Conservation (phyloP, 1,284 basidiomycete species). For the Malassezia yamatoensis region DNA sequence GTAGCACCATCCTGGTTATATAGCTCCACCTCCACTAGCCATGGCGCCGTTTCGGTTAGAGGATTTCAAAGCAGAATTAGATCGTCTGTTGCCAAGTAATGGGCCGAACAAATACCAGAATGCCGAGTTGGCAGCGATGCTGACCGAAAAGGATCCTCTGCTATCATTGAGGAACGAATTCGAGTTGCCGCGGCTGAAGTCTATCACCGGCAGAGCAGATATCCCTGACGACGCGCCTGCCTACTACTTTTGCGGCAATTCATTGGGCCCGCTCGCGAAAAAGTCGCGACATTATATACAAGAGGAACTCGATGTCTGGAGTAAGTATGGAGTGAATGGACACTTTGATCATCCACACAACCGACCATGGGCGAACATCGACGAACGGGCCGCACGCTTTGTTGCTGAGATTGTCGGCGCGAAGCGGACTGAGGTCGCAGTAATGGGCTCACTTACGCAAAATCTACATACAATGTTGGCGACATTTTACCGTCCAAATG, state of each 20-base stretch:
- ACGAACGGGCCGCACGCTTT: constrained; percentile 63
- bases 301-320: constrained; percentile 84
- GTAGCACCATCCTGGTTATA: constrained; percentile 33
- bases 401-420: constrained; percentile 79
- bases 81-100: background rate
- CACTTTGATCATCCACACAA: constrained; percentile 79
- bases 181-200: constrained; percentile 26
- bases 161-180: constrained; percentile 24
- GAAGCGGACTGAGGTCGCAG: constrained; percentile 74
- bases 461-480: constrained; percentile 91
- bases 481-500: constrained; percentile 81
- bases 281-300: constrained; percentile 62
- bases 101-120: background rate
- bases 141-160: constrained; percentile 2
- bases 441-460: constrained; percentile 83
- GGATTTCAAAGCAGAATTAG: background rate
- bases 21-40: background rate
- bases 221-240: constrained; percentile 32
- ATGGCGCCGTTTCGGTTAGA: background rate
- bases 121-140: background rate
- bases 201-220: constrained; percentile 9
- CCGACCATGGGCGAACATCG: constrained; percentile 73
- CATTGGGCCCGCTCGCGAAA: constrained; percentile 72
- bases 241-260: constrained; percentile 92
- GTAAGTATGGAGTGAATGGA: constrained; percentile 64